Evolutionary conservation across 805 yeast species (phyloP).

Genomic region (Phaffomyces antillensis): DNA sequence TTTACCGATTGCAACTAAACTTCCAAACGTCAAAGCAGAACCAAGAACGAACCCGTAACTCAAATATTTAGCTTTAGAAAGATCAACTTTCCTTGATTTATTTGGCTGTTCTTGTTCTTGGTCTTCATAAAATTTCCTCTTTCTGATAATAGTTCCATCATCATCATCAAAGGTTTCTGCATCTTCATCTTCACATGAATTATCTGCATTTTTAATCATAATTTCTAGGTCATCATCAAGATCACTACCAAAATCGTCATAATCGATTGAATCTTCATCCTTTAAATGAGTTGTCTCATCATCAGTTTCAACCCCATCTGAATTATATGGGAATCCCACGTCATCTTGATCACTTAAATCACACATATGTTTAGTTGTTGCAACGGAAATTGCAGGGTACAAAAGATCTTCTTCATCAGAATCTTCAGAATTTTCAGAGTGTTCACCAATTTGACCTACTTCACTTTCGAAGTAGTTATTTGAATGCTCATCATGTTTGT

Average conservation of each 20-base stretch:
- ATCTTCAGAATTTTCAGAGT: too few species aligned
- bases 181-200: neutral
- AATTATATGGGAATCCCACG: too few species aligned
- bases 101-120: neutral
- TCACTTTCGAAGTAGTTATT: too few species aligned
- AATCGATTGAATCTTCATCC: neutral
- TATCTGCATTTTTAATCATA: neutral
- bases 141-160: conserved; percentile 1
- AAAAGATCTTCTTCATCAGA: too few species aligned
- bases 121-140: neutral
- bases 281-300: neutral
- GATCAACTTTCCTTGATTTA: neutral
- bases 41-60: conserved; percentile 9
- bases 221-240: neutral
- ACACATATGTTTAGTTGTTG: too few species aligned
- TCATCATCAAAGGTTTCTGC: conserved; percentile 6
- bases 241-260: neutral
- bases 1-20: conserved; percentile 6
- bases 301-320: neutral
- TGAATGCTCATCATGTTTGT: too few species aligned
- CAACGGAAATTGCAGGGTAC: too few species aligned
- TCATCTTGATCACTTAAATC: too few species aligned
- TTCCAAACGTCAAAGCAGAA: conserved; percentile 9
- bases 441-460: too few species aligned
- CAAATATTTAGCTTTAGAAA: conserved; percentile 2